Percentiles rank a stretch among this genome's conserved stretches.
Conservation (phyloP, 345 rosid genomes). For the Melaleuca alternifolia region DNA sequence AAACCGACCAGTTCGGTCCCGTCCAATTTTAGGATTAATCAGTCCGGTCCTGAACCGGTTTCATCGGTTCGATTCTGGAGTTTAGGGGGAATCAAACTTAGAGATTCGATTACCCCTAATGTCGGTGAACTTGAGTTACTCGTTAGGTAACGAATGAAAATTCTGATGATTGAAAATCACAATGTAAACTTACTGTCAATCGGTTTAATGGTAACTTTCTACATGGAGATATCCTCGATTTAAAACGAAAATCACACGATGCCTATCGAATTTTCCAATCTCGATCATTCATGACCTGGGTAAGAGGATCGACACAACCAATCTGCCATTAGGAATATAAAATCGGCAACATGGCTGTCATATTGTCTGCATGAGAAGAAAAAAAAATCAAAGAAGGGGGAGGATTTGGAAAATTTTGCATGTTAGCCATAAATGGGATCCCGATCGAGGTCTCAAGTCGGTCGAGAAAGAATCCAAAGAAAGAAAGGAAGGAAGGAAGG, state of each 20-base stretch:
- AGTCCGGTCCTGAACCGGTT: too few relatives aligned
- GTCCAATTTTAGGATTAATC: too few relatives aligned
- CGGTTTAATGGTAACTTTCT: neutral
- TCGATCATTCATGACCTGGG: neutral
- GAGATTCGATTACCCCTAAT: too few relatives aligned
- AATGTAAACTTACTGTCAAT: neutral
- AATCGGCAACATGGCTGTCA: neutral
- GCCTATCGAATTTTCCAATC: neutral
- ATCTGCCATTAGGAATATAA: neutral
- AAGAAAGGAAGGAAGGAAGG: too few relatives aligned
- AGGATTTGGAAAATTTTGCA: neutral
- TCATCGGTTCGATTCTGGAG: too few relatives aligned
- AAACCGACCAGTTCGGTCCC: too few relatives aligned
- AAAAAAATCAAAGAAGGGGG: neutral
- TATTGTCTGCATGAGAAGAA: neutral
- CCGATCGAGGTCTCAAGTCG: neutral
- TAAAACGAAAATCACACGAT: neutral
- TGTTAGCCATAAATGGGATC: neutral
- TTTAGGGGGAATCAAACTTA: too few relatives aligned
- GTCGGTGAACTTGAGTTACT: neutral
- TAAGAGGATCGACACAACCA: neutral
- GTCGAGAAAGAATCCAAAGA: neutral
- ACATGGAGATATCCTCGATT: rapidly evolving
- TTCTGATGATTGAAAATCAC: too few relatives aligned
- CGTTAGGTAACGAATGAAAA: neutral